Base-by-base conservation (phyloP, 2,329 filamentous ascomycete genomes). In the Dactylellina drechsleri region DNA sequence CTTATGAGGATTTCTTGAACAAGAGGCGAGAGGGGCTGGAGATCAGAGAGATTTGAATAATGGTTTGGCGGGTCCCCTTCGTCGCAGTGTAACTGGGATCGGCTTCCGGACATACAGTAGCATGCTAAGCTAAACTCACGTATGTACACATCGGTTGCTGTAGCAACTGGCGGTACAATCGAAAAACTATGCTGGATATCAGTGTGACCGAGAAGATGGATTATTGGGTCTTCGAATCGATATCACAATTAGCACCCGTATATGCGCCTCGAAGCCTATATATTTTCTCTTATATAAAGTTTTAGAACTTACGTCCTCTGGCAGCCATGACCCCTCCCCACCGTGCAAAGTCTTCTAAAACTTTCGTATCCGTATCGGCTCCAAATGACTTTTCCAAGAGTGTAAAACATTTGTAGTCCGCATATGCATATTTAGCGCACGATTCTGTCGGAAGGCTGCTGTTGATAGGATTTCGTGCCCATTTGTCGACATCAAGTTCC, bases 261-360 rank as follows among this genome's bases (percentile, higher is more conserved):
- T 36, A 10, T 36, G 31, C 31, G 31, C 6, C 31, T 36, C 31
- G 10, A 5, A 10, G 31, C 5, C 31, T 36, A 36, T 8, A 36
- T 10, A 36, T 36, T 36, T 10, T 36, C 10, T 36, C 23, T 23
- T 23, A 23, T 23, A 23, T 23, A 23, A 23, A 23, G 23, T 23
- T 23, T 23, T 23, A 23, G 45, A 20, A 62, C 66, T 41, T 64
- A 71, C 66, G 66, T 52, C 66, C 66, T 52, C 36, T 31, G 15
- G 66, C 58, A 15, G 45, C 50, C 52, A 71, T 36, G 8, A 58
- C 23, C 6, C 58, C 66, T 28, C 28, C 66, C 66, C 66, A 71
- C 15, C 36, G 16, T 36, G 23, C 66, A 53, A 71, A 71, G 15
- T 64, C 52, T 7, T 15, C 40, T 16, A 52, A 20, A 18, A 40